Evolutionary conservation across 1,139 yeast genomes (phyloP).

Genomic region (Pneumocystis canis): DNA sequence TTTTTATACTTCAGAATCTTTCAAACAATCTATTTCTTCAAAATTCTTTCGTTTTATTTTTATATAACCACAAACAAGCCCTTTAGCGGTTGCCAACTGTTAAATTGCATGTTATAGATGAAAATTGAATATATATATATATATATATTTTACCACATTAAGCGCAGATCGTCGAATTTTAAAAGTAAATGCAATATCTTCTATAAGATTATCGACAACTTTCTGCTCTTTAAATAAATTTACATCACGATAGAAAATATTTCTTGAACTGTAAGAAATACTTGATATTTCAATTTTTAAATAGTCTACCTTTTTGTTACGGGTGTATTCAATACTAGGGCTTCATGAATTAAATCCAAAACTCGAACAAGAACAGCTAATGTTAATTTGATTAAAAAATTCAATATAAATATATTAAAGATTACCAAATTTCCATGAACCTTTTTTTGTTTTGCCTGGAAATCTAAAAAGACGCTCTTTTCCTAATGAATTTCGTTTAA

Average conservation of each 20-base stretch:
- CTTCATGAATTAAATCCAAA: slow-evolving; percentile 5
- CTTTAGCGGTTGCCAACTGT: slow-evolving; percentile 49
- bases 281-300: slow-evolving; percentile 2
- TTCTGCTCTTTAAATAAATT: slow-evolving; percentile 37
- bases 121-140: neutral
- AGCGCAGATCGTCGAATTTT: slow-evolving; percentile 18
- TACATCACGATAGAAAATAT: slow-evolving; percentile 52
- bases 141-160: slow-evolving; percentile 7
- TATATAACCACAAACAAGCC: slow-evolving; percentile 36
- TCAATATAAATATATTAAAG: neutral
- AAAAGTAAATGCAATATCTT: slow-evolving; percentile 20
- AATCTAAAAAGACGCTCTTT: neutral
- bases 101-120: slow-evolving; percentile 25
- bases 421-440: slow-evolving; percentile 8
- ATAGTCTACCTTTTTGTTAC: neutral
- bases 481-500: neutral
- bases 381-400: neutral
- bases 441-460: slow-evolving; percentile 4
- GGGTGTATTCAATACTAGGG: slow-evolving; percentile 7
- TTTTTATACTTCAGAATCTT: slow-evolving; percentile 15
- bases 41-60: slow-evolving; percentile 17
- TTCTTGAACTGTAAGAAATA: slow-evolving; percentile 36
- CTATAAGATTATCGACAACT: slow-evolving; percentile 32
- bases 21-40: slow-evolving; percentile 13
- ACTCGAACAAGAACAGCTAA: slow-evolving; percentile 7